Base-by-base conservation (phyloP, 352 stramenopile species). In the Pelagophyceae sp. region DNA sequence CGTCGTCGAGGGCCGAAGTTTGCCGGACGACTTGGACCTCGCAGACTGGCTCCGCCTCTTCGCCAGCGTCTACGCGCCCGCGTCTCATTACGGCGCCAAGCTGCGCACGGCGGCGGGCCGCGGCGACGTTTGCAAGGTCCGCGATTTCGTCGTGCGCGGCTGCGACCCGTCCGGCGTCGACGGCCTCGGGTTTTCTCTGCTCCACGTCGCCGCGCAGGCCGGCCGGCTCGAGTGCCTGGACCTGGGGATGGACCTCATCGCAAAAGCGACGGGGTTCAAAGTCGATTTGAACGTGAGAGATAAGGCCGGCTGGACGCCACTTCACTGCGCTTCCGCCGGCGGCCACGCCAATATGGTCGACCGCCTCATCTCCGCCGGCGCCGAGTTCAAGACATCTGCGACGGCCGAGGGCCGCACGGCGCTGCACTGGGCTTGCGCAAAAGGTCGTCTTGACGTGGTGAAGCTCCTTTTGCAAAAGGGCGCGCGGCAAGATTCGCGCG, bases 391-490 rank as follows among this genome's bases (percentile, higher is more conserved):
- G n/a, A n/a, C 31, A 1, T 3, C 35, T 11, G 29, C 19, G 35
- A 38, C 63, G 31, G 63, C n/a, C 31, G 29, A 45, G 29, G 63
- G 63, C 63, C 63, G 63, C 35, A 72, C 63, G 35, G 31, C 31
- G 35, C 35, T 72, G 5, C 63, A 72, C 63, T 72, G 63, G 63
- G 63, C 63, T 32, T 3, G 5, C 29, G 63, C 63, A n/a, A 72
- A 72, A 32, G 63, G 63, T 32, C 63, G 63, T 32, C 6, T 35
- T 1, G 63, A 72, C 29, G 37, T n/a, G 29, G 63, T 35, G 29
- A 25, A 50, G 31, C 1, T 29, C 35, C 35, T 72, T n/a, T 32
- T 72, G 29, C 37, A 72, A 32, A 25, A 29, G 6, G 35, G 35
- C 29, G 63, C 63, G 31, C 29, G 40, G 11, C 31, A 11, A 32